Evolutionary conservation across 208 protist genomes (phyloP).

Genomic region (Crithidia expoeki): DNA sequence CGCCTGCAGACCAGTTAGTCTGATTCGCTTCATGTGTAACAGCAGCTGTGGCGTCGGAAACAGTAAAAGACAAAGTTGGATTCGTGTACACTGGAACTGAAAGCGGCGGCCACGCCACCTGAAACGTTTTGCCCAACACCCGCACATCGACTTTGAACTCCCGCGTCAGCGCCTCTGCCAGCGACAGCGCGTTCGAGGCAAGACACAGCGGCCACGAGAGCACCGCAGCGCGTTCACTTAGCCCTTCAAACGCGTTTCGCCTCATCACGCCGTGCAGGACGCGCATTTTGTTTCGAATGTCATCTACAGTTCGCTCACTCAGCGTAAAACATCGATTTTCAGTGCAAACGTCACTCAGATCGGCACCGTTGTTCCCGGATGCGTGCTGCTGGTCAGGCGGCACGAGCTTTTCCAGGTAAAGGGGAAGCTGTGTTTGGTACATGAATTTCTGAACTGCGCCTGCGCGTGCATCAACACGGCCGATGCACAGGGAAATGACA

Average conservation of each 20-base stretch:
- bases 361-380: neutral
- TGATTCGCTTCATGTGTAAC: too few species aligned
- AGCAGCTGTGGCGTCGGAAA: too few species aligned
- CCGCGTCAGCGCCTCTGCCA: slow-evolving; percentile 59
- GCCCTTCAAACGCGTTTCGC: slow-evolving; percentile 59
- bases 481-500: slow-evolving; percentile 69
- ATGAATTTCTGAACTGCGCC: slow-evolving; percentile 59
- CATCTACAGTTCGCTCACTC: slow-evolving; percentile 57
- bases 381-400: too few species aligned
- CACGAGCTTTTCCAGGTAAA: slow-evolving; percentile 59
- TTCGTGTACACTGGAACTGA: neutral
- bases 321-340: slow-evolving; percentile 37
- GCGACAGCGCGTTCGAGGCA: slow-evolving; percentile 46
- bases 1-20: too few species aligned
- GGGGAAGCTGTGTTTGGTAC: slow-evolving; percentile 83
- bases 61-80: too few species aligned
- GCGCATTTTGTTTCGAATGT: slow-evolving; percentile 76
- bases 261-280: slow-evolving; percentile 68
- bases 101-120: slow-evolving; percentile 37
- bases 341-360: neutral
- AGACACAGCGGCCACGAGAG: slow-evolving; percentile 79
- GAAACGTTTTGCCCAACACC: slow-evolving; percentile 65
- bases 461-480: slow-evolving; percentile 68
- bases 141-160: slow-evolving; percentile 78
- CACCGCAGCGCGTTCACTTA: slow-evolving; percentile 76